A percentile compares a stretch with the other conserved stretches of the same genome.
Conservation (phyloP, 1,284 basidiomycete species). For the Anthracocystis setariae region DNA sequence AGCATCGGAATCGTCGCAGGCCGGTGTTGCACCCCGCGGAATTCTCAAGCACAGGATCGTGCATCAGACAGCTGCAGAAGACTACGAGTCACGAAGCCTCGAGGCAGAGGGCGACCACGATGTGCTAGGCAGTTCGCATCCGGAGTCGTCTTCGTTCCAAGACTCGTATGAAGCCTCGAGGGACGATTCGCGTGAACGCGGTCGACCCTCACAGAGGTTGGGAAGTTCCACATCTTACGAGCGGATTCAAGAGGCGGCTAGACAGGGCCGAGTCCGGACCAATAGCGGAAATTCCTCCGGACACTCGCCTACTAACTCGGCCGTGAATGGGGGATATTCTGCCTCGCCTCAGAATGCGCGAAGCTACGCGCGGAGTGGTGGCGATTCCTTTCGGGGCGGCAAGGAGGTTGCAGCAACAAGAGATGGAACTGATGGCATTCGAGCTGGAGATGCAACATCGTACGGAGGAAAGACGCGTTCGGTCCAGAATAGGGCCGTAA, state of each 20-base stretch:
- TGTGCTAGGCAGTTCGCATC: slow-evolving; percentile 40
- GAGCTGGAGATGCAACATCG: slow-evolving; percentile 48
- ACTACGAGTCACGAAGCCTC: slow-evolving; percentile 33
- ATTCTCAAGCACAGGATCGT: slow-evolving; percentile 54
- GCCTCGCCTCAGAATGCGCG: slow-evolving; percentile 32
- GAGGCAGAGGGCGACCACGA: slow-evolving; percentile 46
- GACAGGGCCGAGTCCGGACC: slow-evolving; percentile 34
- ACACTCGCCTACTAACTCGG: slow-evolving; percentile 44
- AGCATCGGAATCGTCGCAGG: slow-evolving; percentile 44
- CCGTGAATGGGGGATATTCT: slow-evolving; percentile 36
- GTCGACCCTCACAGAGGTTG: slow-evolving; percentile 53
- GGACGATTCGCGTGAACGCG: slow-evolving; percentile 46
- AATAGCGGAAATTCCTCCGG: slow-evolving; percentile 41
- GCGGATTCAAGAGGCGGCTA: slow-evolving; percentile 56
- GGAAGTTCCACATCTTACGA: slow-evolving; percentile 60
- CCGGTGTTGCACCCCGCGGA: slow-evolving; percentile 48
- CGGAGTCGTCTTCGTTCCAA: slow-evolving; percentile 27
- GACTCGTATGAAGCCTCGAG: slow-evolving; percentile 35
- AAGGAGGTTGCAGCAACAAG: slow-evolving; percentile 19
- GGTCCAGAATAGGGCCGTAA: slow-evolving; percentile 45
- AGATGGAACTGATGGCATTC: slow-evolving; percentile 43
- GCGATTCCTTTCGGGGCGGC: slow-evolving; percentile 50
- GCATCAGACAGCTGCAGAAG: slow-evolving; percentile 35
- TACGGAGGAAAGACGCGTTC: slow-evolving; percentile 50
- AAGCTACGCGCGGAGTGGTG: slow-evolving; percentile 29